A percentile compares a stretch with the other conserved stretches of the same genome.
phyloP scores from a whole-genome alignment of 805 yeast genomes.

The Cyberlindnera veronae region DNA sequence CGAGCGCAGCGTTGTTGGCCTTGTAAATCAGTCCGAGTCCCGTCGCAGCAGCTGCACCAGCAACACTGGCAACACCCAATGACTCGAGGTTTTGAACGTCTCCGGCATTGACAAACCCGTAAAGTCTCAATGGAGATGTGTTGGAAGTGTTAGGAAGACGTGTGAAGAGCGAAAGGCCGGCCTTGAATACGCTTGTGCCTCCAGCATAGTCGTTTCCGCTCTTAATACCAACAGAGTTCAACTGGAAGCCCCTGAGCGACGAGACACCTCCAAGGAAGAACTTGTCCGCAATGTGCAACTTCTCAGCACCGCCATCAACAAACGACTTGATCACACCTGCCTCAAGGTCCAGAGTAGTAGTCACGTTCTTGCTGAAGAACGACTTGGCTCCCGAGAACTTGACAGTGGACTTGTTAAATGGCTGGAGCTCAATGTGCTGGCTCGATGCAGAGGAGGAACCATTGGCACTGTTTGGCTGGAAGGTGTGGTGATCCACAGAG shows the following conservation, averaged over 20 bases:
- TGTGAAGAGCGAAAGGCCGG: conserved; percentile 48
- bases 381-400: conserved; percentile 34
- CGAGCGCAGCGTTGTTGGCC: conserved; percentile 51
- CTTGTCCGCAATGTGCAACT: conserved; percentile 61
- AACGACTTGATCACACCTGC: conserved; percentile 44
- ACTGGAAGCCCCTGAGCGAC: conserved; percentile 60
- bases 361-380: conserved; percentile 40
- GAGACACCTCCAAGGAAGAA: conserved; percentile 70
- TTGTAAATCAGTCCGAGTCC: conserved; percentile 54
- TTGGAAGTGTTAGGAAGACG: conserved; percentile 48
- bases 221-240: conserved; percentile 53
- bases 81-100: conserved; percentile 33
- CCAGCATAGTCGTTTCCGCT: conserved; percentile 49
- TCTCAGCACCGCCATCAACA: conserved; percentile 29
- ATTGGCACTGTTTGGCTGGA: conserved; percentile 7
- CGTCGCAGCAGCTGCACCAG: conserved; percentile 40
- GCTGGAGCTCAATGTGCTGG: conserved; percentile 30
- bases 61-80: conserved; percentile 22
- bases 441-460: conserved; percentile 16
- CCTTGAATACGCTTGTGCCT: conserved; percentile 49
- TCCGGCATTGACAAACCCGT: conserved; percentile 59
- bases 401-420: conserved; percentile 21
- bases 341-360: conserved; percentile 43
- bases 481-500: conserved; percentile 25
- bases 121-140: conserved; percentile 52